Conservation (phyloP, 495 filamentous ascomycete genomes). For the Talaromyces nanjingensis region DNA sequence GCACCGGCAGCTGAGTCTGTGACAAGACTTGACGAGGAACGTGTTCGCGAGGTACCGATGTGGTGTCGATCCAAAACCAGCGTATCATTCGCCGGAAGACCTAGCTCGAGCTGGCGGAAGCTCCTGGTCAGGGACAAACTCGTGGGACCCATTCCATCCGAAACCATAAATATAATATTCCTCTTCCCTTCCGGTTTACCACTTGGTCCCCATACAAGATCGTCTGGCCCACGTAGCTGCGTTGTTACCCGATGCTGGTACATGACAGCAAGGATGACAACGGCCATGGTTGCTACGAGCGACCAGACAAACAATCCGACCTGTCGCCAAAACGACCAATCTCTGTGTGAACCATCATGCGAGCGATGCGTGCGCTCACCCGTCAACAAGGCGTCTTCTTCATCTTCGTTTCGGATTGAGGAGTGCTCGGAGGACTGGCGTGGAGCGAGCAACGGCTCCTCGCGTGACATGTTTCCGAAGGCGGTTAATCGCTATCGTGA, state of each 20-base stretch:
- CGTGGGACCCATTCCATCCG: conserved; percentile 94
- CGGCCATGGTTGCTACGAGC: conserved; percentile 70
- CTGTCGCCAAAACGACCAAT: conserved; percentile 56
- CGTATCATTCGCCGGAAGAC: conserved; percentile 60
- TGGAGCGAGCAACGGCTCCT: conserved; percentile 38
- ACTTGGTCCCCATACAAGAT: conserved; percentile 28
- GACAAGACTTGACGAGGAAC: conserved; percentile 72
- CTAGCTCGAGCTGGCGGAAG: conserved; percentile 66
- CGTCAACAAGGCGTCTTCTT: conserved; percentile 61
- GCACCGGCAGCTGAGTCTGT: conserved; percentile 95
- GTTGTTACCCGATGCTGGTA: conserved; percentile 56
- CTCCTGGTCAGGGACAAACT: conserved; percentile 77
- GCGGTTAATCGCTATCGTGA: background rate
- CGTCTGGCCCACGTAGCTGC: conserved; percentile 15
- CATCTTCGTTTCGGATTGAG: conserved; percentile 42
- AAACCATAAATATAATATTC: conserved; percentile 98
- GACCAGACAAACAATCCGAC: conserved; percentile 81
- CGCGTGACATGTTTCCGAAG: conserved; percentile 28
- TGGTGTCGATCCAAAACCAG: conserved; percentile 78
- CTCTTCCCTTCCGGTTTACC: conserved; percentile 64
- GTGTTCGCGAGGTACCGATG: conserved; percentile 81
- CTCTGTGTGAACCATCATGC: conserved; percentile 20
- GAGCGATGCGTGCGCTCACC: conserved; percentile 39
- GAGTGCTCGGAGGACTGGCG: conserved; percentile 39
- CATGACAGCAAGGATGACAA: conserved; percentile 68